Percentiles rank a stretch among this genome's conserved stretches.
Evolutionary conservation across 345 rosid species (phyloP).

Genomic region (Erodium maritimum): DNA sequence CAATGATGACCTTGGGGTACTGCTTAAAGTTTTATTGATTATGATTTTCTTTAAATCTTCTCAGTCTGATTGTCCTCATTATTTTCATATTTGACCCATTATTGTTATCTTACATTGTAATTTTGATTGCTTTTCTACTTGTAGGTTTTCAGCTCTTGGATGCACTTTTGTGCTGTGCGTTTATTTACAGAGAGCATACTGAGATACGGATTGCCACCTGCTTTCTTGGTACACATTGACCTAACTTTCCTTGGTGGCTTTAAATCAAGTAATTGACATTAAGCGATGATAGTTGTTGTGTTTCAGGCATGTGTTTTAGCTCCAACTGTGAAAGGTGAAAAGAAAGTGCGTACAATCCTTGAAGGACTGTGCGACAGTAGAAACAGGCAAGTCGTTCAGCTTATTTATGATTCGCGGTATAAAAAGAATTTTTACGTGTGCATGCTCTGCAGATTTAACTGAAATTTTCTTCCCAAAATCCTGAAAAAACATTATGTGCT

Average conservation of each 20-base stretch:
- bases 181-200: constrained; percentile 86
- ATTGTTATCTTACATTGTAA: neutral
- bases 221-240: constrained; percentile 56
- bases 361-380: constrained; percentile 62
- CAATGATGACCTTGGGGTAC: neutral
- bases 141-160: constrained; percentile 97
- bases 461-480: neutral
- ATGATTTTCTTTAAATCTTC: neutral
- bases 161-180: constrained; percentile 99
- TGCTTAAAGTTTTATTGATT: neutral
- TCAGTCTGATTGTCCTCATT: neutral
- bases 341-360: constrained; percentile 88
- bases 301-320: constrained; percentile 81
- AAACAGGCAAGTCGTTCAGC: constrained; percentile 54
- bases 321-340: constrained; percentile 72
- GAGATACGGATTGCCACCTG: constrained; percentile 96
- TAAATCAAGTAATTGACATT: constrained; percentile 4
- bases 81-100: neutral
- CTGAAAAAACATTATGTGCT: neutral
- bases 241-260: neutral
- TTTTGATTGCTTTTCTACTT: constrained; percentile 4
- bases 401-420: neutral
- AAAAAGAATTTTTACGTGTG: neutral
- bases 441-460: neutral
- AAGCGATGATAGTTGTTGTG: constrained; percentile 11